These are phyloP conservation scores for Colletotrichum brevisporum DNA, from an alignment of 2,329 filamentous ascomycete genomes.

Conservation along the genomic window DNA sequence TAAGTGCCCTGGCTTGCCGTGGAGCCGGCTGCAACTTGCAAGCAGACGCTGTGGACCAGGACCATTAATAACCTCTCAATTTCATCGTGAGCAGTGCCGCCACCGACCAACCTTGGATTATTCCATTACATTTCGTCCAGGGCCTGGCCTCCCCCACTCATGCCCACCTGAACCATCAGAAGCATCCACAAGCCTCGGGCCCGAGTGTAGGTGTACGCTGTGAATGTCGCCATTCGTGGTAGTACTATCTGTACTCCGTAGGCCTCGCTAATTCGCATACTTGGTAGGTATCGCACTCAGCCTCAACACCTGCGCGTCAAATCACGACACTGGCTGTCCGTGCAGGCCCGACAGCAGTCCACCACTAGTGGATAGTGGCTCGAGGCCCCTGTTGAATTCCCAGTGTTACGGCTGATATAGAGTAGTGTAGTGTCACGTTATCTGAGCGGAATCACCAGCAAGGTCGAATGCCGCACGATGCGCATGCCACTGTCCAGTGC, in stretches of 20 bases:
- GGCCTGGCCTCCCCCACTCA: not conserved
- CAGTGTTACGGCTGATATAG: conserved; percentile 23
- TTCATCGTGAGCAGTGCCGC: conserved; percentile 1
- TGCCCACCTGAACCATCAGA: not conserved
- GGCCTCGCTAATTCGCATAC: not conserved
- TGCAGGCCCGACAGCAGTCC: conserved; percentile 15
- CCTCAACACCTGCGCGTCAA: conserved; percentile 16
- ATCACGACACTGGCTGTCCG: conserved; percentile 13
- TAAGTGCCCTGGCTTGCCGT: too few species aligned
- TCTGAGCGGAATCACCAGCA: conserved; percentile 11
- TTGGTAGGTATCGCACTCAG: conserved; percentile 3
- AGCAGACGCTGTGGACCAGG: too few species aligned
- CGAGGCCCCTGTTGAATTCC: not conserved
- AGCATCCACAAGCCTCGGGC: too few species aligned
- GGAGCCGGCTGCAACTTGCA: too few species aligned
- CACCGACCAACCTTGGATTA: not conserved
- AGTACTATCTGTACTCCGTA: too few species aligned
- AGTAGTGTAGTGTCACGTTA: conserved; percentile 31
- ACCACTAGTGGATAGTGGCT: conserved; percentile 24
- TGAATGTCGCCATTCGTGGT: too few species aligned
- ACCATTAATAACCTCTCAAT: too few species aligned
- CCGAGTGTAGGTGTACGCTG: too few species aligned
- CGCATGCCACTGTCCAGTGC: too few species aligned
- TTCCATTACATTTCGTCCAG: not conserved
- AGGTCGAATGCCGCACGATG: not conserved